Percentiles rank a stretch among this genome's conserved stretches.
Conservation (phyloP, 2,329 filamentous ascomycete genomes). For the Colletotrichum eleusines region DNA sequence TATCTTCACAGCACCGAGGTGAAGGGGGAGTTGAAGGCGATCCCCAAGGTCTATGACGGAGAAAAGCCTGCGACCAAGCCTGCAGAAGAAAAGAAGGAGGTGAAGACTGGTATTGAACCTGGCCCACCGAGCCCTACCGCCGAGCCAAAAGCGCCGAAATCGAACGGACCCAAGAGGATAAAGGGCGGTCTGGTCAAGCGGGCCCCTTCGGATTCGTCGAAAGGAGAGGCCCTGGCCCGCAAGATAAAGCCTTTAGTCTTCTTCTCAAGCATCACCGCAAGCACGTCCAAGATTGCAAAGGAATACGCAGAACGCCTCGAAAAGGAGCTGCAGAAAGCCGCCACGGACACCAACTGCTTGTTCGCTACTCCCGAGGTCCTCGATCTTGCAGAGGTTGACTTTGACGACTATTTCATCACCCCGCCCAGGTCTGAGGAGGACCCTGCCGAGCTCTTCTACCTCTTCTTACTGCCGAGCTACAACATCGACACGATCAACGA, state of each 20-base stretch:
- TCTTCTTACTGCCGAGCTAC: slow-evolving; percentile 89
- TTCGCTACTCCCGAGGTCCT: slow-evolving; percentile 73
- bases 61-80: slow-evolving; percentile 37
- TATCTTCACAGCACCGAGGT: slow-evolving; percentile 38
- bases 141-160: slow-evolving; percentile 49
- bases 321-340: slow-evolving; percentile 63
- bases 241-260: slow-evolving; percentile 83
- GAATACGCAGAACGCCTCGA: slow-evolving; percentile 70
- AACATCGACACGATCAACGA: slow-evolving; percentile 95
- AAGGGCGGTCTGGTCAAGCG: slow-evolving; percentile 55
- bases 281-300: slow-evolving; percentile 80
- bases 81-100: slow-evolving; percentile 35
- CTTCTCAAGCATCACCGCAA: slow-evolving; percentile 89
- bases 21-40: slow-evolving; percentile 36
- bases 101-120: slow-evolving; percentile 30
- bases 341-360: slow-evolving; percentile 49
- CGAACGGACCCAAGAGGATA: slow-evolving; percentile 62
- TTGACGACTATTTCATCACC: slow-evolving; percentile 91
- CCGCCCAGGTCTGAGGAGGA: slow-evolving; percentile 71
- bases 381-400: slow-evolving; percentile 88
- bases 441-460: slow-evolving; percentile 79
- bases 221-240: slow-evolving; percentile 50
- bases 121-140: slow-evolving; percentile 36
- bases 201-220: slow-evolving; percentile 23
- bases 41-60: slow-evolving; percentile 30